Evolutionary conservation across 805 yeast genomes (phyloP), one percentile per base, ranked within the genome.

Genomic region (Wickerhamiella bombiphila): DNA sequence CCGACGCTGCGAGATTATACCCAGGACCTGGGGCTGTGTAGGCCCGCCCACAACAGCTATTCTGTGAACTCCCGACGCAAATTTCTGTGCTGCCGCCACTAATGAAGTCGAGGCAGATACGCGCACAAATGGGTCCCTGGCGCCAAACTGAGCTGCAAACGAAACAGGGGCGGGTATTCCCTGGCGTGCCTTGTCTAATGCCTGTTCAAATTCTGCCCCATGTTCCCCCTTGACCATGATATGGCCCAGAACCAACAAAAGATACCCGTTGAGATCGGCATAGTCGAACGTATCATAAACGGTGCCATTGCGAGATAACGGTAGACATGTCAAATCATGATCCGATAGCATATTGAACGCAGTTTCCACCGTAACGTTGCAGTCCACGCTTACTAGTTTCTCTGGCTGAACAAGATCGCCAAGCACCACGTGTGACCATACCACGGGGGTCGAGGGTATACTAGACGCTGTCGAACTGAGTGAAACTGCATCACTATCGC

Each of bases 31-130:
- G 34, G 64, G 67, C 15, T 14, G 8, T 14, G 61, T 57, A 17
- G 56, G 56, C 52, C 73, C 65, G 21, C 42, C 38, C 17, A 78
- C 68, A 39, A 86, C 80, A 8, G 96, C 94, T 16, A 88, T 73
- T 54, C 98, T 69, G 60, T 91, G 98, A 3, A 86, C 94, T 16
- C 98, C 98, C 29, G 80, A 72, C n/a, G 96, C 97, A 43, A 88
- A 64, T 9, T 80, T 74, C 56, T 83, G 93, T 49, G 81, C 80
- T 2, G 82, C 95, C 4, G 72, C 68, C 30, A 76, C 66, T 37
- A 88, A 62, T 16, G 75, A 70, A 17, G 59, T 47, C 14, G 65
- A 53, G 49, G 81, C 85, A 32, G 74, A 70, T 41, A 91, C 63
- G 53, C 81, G 80, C 43, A 80, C 69, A 53, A 86, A 83, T 2